Evolutionary conservation across 2,329 filamentous ascomycete species (phyloP).

Genomic region (Ceratocystis albifundus): DNA sequence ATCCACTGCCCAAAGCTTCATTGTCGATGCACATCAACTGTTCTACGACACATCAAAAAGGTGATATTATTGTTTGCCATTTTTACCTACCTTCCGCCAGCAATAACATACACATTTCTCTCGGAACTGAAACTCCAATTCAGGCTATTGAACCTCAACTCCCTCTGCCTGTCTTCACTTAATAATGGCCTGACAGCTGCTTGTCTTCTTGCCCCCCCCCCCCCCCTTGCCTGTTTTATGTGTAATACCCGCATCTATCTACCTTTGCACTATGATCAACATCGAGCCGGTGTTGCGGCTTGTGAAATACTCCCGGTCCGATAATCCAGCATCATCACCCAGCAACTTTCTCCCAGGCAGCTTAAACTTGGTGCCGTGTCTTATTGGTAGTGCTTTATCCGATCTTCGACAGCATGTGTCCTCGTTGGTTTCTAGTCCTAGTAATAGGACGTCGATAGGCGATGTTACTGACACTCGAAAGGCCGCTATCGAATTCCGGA

Average conservation of each 20-base stretch:
- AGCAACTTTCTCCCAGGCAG: not conserved
- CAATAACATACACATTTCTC: not conserved
- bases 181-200: conserved; percentile 3
- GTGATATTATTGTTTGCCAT: too few species aligned
- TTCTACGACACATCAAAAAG: too few species aligned
- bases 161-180: not conserved
- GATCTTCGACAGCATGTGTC: not conserved
- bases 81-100: too few species aligned
- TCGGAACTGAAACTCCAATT: not conserved
- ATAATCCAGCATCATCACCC: not conserved
- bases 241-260: not conserved
- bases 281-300: not conserved
- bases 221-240: not conserved
- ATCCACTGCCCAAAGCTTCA: too few species aligned
- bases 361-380: not conserved
- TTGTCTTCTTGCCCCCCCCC: not conserved
- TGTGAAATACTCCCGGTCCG: not conserved
- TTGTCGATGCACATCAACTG: too few species aligned
- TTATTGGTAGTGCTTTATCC: not conserved
- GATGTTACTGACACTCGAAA: not conserved
- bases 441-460: too few species aligned
- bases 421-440: not conserved
- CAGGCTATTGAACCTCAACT: not conserved
- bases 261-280: not conserved
- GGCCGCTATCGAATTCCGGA: not conserved